Base-by-base conservation (phyloP, 2,329 filamentous ascomycete species). In the Colletotrichum australisinense region DNA sequence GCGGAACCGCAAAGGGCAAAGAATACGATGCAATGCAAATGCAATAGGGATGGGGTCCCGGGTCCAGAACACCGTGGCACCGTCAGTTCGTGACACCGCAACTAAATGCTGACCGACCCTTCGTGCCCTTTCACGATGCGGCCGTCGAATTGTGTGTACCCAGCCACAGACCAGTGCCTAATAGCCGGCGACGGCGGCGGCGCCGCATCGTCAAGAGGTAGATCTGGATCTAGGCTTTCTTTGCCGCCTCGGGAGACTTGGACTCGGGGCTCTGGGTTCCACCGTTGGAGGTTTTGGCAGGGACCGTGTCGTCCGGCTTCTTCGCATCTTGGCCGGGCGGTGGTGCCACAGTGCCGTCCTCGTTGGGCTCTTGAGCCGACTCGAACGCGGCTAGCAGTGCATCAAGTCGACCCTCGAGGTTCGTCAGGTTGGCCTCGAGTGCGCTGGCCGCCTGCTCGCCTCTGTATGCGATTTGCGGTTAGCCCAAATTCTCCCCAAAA, bases 321-420 rank as follows among this genome's bases (percentile, higher is more conserved):
- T 65, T 72, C 7, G 57, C 26, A 24, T 67, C 35, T 16, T 72
- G 5, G 19, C 56, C 22, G 38, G 56, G 28, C 26, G 57, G 32
- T 26, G 49, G 32, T 26, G 49, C 49, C 32, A 38, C 38, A 28
- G 28, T 16, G 12, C 22, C 30, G 26, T 63, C 26, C 28, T 57
- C 53, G n/a, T 19, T 28, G 35, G 53, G 30, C 28, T 60, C 63
- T 11, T 68, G 69, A 30, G 52, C 24, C 19, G 76, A 77, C 69
- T 87, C 88, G 62, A 89, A 81, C 28, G 85, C 84, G 19, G 86
- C 86, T 26, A 91, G 83, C 26, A 91, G 81, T 72, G 84, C 84
- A 73, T 90, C 88, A n/a, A 91, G 84, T 78, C 86, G 89, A 77
- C 81, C 83, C 79, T 91, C 88, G 24, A 91, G 83, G 42, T 78